Evolutionary conservation across 2,329 filamentous ascomycete species (phyloP).

Genomic region (Pyrenophora tritici-repentis): DNA sequence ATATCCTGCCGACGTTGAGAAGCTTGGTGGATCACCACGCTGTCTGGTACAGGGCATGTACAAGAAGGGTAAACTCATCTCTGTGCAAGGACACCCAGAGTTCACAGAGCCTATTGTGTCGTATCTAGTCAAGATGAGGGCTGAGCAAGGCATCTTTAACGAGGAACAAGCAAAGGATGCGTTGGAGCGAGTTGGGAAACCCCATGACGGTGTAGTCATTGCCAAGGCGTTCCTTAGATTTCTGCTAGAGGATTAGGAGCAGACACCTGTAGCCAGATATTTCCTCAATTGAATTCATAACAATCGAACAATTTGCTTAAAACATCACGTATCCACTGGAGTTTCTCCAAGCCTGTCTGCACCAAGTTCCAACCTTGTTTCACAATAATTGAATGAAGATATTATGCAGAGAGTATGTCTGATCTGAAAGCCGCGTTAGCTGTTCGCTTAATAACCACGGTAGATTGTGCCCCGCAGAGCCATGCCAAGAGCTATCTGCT

Average conservation of each 20-base stretch:
- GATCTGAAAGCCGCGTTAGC: too few relatives aligned
- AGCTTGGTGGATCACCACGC: conserved; percentile 66
- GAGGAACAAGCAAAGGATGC: conserved; percentile 72
- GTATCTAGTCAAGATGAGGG: conserved; percentile 69
- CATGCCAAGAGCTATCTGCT: too few relatives aligned
- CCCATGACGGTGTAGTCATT: conserved; percentile 81
- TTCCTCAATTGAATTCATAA: too few relatives aligned
- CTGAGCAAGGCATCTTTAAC: conserved; percentile 69
- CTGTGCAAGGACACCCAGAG: conserved; percentile 87
- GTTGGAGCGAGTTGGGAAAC: conserved; percentile 65
- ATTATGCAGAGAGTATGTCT: too few relatives aligned
- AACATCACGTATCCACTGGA: too few relatives aligned
- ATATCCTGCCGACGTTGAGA: conserved; percentile 65
- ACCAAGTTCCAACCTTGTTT: too few relatives aligned
- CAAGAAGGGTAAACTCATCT: conserved; percentile 66
- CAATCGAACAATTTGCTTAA: too few relatives aligned
- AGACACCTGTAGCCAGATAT: too few relatives aligned
- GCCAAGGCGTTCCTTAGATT: conserved; percentile 78
- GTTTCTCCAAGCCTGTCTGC: too few relatives aligned
- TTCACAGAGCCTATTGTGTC: conserved; percentile 73
- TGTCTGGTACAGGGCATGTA: conserved; percentile 86
- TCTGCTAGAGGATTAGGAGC: conserved; percentile 60
- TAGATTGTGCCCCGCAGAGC: not conserved
- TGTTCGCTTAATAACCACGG: too few relatives aligned
- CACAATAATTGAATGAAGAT: too few relatives aligned